Conservation (phyloP, 352 stramenopile species). For the Globisporangium yorkense region DNA sequence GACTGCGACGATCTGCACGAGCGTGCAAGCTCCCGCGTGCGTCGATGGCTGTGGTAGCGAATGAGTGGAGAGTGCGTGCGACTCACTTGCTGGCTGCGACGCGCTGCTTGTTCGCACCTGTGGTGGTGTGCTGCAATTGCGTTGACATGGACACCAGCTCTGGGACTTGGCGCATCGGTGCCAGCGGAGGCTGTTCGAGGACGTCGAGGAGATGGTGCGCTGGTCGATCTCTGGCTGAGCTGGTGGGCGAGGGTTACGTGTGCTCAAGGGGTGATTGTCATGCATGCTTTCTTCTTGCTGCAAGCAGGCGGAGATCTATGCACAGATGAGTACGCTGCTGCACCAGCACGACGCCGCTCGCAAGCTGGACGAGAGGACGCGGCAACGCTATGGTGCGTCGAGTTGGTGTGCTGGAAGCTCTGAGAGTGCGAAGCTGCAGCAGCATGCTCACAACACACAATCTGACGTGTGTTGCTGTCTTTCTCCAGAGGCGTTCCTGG, state of each 20-base stretch:
- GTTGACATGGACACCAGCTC: conserved; percentile 22
- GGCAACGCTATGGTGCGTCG: conserved; percentile 43
- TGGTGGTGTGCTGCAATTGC: no score
- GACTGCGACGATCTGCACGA: conserved; percentile 44
- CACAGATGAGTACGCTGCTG: conserved; percentile 36
- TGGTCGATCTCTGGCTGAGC: background rate
- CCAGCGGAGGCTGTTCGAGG: conserved; percentile 41
- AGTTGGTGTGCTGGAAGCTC: background rate
- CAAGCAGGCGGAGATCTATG: conserved; percentile 23
- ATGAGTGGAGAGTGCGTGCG: no score
- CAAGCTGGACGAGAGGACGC: conserved; percentile 28
- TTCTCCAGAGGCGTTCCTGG: conserved; percentile 40
- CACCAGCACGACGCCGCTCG: conserved; percentile 8
- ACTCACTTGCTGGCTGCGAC: no score
- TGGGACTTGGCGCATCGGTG: conserved; percentile 71
- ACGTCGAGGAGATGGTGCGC: conserved; percentile 44
- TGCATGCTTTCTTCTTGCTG: background rate
- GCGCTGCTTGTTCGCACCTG: no score
- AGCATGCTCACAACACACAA: background rate
- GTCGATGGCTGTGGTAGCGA: background rate
- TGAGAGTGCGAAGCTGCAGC: background rate
- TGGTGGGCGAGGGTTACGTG: no score
- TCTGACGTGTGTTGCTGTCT: background rate
- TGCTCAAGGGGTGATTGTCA: no score
- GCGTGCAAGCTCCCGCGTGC: conserved; percentile 42